These are phyloP conservation scores for Gleditsia sinensis DNA, from an alignment of 306 rosid species.

Conservation along the genomic window DNA sequence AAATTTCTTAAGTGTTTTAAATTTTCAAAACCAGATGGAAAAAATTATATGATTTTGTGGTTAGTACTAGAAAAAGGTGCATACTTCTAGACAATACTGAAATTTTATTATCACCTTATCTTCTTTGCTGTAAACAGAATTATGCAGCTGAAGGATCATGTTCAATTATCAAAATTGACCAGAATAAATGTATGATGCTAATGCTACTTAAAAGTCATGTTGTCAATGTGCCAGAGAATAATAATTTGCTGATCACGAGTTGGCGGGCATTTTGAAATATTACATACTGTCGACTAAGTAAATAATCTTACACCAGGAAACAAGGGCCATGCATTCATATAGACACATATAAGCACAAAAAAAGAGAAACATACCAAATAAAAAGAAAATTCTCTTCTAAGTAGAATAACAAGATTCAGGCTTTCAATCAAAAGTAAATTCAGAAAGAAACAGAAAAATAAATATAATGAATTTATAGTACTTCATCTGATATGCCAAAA, in stretches of 20 bases:
- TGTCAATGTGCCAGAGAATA: not conserved
- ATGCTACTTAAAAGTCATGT: not conserved
- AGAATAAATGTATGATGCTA: not conserved
- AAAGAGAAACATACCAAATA: slow-evolving; percentile 16
- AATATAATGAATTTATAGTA: slow-evolving; percentile 38
- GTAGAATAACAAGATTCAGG: slow-evolving; percentile 23
- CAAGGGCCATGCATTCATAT: not conserved
- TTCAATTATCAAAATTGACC: slow-evolving; percentile 1
- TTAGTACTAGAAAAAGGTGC: not conserved
- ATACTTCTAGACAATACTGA: not conserved
- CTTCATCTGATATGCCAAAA: slow-evolving; percentile 85
- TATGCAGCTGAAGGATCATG: slow-evolving; percentile 29
- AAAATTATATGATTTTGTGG: not conserved
- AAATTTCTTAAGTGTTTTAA: slow-evolving; percentile 1
- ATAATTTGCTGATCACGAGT: too few relatives aligned
- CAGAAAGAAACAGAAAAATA: slow-evolving; percentile 14
- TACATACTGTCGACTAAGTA: too few relatives aligned
- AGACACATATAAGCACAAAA: not conserved
- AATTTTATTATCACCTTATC: too few relatives aligned
- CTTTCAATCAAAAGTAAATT: slow-evolving; percentile 22
- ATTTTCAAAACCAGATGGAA: slow-evolving; percentile 17
- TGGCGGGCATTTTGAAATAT: too few relatives aligned
- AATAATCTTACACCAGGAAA: too few relatives aligned
- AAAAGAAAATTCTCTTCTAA: not conserved
- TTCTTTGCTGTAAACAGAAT: too few relatives aligned